A percentile compares a stretch with the other conserved stretches of the same genome.
phyloP scores from a whole-genome alignment of 2,329 filamentous ascomycete genomes.

The Chrysosporium keratinophilum region DNA sequence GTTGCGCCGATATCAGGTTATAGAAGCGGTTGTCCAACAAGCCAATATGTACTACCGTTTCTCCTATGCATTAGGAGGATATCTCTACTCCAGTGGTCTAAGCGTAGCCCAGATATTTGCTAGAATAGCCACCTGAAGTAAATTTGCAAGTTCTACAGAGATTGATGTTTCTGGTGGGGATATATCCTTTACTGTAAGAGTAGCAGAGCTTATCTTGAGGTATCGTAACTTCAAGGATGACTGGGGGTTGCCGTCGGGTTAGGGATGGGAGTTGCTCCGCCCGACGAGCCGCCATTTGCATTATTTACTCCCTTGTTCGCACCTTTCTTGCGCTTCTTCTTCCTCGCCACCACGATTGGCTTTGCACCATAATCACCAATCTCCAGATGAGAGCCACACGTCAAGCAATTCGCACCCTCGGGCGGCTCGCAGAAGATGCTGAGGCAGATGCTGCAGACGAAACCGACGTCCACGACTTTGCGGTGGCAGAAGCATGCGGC shows the following conservation, averaged over 20 bases:
- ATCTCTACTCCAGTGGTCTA: no score
- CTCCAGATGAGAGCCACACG: constrained; percentile 69
- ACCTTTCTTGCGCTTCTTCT: constrained; percentile 63
- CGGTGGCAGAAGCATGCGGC: constrained; percentile 98
- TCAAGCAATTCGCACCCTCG: constrained; percentile 60
- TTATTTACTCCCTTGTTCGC: constrained; percentile 26
- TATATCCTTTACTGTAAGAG: no score
- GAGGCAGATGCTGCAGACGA: constrained; percentile 90
- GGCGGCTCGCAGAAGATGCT: constrained; percentile 75
- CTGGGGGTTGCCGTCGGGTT: constrained; percentile 32
- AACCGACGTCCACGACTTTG: constrained; percentile 80
- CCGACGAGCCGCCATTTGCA: constrained; percentile 36
- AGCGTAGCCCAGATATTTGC: no score
- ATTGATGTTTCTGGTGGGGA: no score
- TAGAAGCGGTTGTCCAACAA: no score
- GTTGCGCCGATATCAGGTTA: no score
- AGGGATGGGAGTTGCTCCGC: constrained; percentile 52
- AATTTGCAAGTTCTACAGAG: no score
- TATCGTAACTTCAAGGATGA: constrained; percentile 5
- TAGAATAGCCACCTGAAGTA: no score
- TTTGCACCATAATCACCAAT: constrained; percentile 64
- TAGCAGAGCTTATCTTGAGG: background rate
- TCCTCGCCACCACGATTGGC: constrained; percentile 63
- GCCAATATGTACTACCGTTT: no score
- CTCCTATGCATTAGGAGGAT: no score